Percentiles rank a stretch among this genome's conserved stretches.
Evolutionary conservation across 768 basidiomycete genomes (phyloP).

Genomic region (Lentinula sp.): DNA sequence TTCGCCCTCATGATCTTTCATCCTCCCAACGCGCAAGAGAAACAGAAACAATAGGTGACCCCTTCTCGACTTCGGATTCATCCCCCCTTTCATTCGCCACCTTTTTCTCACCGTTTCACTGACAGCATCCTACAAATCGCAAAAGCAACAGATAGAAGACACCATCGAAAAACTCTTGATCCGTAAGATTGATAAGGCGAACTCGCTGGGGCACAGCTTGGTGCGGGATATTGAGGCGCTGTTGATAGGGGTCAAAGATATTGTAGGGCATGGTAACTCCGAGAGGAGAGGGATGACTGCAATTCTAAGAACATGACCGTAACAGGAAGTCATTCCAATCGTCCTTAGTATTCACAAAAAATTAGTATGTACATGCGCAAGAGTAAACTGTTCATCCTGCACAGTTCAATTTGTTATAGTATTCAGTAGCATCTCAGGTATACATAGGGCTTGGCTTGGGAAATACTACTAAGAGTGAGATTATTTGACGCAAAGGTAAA

Average conservation of each 20-base stretch:
- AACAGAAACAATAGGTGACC: neutral
- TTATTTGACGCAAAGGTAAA: no score
- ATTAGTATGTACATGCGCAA: no score
- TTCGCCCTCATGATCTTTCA: neutral
- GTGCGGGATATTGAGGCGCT: conserved; percentile 14
- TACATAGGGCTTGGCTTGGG: no score
- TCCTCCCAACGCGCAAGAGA: neutral
- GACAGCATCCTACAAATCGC: neutral
- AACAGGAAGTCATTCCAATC: no score
- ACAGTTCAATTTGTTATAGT: no score
- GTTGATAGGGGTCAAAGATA: conserved; percentile 8
- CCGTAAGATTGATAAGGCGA: conserved; percentile 17
- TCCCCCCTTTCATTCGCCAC: neutral
- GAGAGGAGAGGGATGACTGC: neutral
- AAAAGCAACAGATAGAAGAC: conserved; percentile 1
- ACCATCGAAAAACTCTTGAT: conserved; percentile 10
- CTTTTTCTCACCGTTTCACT: neutral
- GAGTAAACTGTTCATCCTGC: no score
- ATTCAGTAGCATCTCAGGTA: no score
- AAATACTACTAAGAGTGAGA: no score
- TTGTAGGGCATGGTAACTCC: conserved; percentile 7
- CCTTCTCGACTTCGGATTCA: neutral
- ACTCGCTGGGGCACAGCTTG: conserved; percentile 8
- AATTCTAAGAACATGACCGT: no score
- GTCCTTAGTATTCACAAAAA: no score